Base-by-base conservation (phyloP, 2,329 filamentous ascomycete genomes). In the Fusarium robinianum region DNA sequence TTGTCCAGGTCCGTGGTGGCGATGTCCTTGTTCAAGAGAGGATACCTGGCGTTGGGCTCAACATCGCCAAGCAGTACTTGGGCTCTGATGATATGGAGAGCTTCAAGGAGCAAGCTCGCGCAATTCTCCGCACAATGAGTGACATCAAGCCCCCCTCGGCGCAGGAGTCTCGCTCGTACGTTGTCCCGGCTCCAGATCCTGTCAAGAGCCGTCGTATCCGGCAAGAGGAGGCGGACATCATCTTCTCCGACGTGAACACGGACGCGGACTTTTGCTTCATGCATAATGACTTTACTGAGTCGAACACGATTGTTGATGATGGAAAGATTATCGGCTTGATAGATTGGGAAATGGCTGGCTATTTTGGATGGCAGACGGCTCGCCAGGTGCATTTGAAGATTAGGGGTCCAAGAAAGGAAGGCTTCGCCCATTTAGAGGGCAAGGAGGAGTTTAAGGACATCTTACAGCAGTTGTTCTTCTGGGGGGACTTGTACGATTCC, bases 101-200 rank as follows among this genome's bases (percentile, higher is more conserved):
- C 3, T 70, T 67, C 48, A 71, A 69, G 51, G 23, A 62, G 21
- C 64, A 72, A 43, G 66, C 65, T n/a, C 60, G 64, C 22, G 39
- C 42, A 5, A 59, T 71, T 27, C 51, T 72, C 6, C 51, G 51
- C 15, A 51, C 60, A 23, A 43, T 72, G 23, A 50, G 58, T 22
- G 45, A 43, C 7, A 46, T 66, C 12, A 60, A 61, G 38, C 59
- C 62, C 12, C 5, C 41, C 7, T 25, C 44, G 23, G 36, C 22
- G 40, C 30, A 31, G 12, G 30, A 19, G 14, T 12, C 25, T 50
- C 61, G 59, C 7, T 55, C 51, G 15, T 56, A 67, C 27, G 48
- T 66, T 77, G 65, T 84, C 79, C 66, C 82, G 83, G 68, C 76
- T 81, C 62, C 84, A 79, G 46, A 79, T 80, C 81, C 81, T 83